Percentiles rank a stretch among this genome's conserved stretches.
phyloP scores from a whole-genome alignment of 331 rosid genomes.

The Cydonia oblonga region DNA sequence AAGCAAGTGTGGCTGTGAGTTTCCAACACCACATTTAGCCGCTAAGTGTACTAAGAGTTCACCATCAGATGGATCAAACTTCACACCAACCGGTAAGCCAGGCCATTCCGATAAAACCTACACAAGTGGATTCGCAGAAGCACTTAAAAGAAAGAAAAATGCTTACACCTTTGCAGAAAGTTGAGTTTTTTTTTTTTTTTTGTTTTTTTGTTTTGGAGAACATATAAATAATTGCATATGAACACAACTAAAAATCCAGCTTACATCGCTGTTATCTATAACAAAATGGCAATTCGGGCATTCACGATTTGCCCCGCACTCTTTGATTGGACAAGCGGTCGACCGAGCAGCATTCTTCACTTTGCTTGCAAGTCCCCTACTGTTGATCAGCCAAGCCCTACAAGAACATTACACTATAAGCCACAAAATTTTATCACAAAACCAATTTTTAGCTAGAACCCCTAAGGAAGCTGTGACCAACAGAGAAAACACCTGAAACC shows the following conservation, averaged over 20 bases:
- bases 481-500: not conserved
- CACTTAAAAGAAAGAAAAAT: not conserved
- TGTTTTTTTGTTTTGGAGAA: too few relatives aligned
- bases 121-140: slow-evolving; percentile 5
- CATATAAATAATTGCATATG: not conserved
- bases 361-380: slow-evolving; percentile 77
- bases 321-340: slow-evolving; percentile 47
- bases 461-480: not conserved
- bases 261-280: slow-evolving; percentile 73
- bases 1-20: slow-evolving; percentile 40
- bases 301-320: slow-evolving; percentile 65
- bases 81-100: slow-evolving; percentile 80
- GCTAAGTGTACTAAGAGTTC: slow-evolving; percentile 67
- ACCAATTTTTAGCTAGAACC: not conserved
- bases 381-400: slow-evolving; percentile 75
- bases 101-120: slow-evolving; percentile 82
- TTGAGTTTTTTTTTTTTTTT: too few relatives aligned
- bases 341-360: slow-evolving; percentile 40
- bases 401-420: slow-evolving; percentile 8
- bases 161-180: not conserved
- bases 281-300: slow-evolving; percentile 62
- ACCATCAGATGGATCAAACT: slow-evolving; percentile 79
- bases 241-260: slow-evolving; percentile 18
- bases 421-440: not conserved
- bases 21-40: slow-evolving; percentile 59